These are phyloP conservation scores for Gaillardinia entomophila DNA, from an alignment of 805 yeast genomes.

Conservation along the genomic window DNA sequence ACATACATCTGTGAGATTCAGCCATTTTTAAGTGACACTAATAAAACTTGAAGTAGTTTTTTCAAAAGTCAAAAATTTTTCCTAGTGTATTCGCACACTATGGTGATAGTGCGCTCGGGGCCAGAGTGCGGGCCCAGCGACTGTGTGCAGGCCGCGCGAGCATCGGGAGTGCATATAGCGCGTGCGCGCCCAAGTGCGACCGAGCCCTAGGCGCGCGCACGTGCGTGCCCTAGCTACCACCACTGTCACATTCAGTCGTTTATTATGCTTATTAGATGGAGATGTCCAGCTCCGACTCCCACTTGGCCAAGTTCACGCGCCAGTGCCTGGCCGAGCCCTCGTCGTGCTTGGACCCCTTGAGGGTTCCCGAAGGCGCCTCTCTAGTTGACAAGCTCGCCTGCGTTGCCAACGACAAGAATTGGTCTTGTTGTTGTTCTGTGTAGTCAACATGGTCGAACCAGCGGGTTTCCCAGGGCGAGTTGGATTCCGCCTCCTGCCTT, in stretches of 20 bases:
- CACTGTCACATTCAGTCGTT: neutral
- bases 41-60: conserved; percentile 2
- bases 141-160: neutral
- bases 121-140: neutral
- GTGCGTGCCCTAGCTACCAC: conserved; percentile 17
- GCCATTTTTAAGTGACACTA: conserved; percentile 55
- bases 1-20: conserved; percentile 97
- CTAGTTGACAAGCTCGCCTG: conserved; percentile 53
- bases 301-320: conserved; percentile 55
- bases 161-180: neutral
- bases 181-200: neutral
- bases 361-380: conserved; percentile 65
- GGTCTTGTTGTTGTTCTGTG: conserved; percentile 16
- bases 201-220: conserved; percentile 10
- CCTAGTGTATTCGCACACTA: conserved; percentile 4
- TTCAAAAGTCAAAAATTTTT: neutral
- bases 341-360: conserved; percentile 51
- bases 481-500: conserved; percentile 61
- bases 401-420: conserved; percentile 30
- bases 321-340: conserved; percentile 53
- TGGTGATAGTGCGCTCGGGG: conserved; percentile 5
- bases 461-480: conserved; percentile 66
- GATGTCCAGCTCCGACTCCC: conserved; percentile 58
- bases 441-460: conserved; percentile 60
- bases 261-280: conserved; percentile 19